A percentile compares a stretch with the other conserved stretches of the same genome.
Conservation (phyloP, 768 basidiomycete genomes). For the Lentinula boryana region DNA sequence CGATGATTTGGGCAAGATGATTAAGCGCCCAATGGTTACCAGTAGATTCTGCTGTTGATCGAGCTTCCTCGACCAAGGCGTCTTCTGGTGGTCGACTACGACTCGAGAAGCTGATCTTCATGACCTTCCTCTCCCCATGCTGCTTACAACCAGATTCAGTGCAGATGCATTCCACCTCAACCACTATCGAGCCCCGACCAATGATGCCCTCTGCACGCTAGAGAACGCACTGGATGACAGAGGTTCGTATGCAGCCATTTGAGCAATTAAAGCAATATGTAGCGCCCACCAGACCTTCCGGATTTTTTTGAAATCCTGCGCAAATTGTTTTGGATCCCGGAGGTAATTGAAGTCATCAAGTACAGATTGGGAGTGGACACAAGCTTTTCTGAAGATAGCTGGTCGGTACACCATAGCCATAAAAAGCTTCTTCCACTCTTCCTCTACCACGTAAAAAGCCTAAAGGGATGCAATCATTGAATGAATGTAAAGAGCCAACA, state of each 20-base stretch:
- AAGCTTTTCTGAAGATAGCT: neutral
- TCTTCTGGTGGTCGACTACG: neutral
- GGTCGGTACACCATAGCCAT: neutral
- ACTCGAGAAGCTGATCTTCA: neutral
- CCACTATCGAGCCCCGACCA: neutral
- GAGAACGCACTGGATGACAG: neutral
- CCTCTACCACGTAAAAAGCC: neutral
- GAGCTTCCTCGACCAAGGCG: neutral
- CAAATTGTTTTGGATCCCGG: neutral
- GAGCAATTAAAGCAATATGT: neutral
- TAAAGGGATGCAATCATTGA: neutral
- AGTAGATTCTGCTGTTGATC: neutral
- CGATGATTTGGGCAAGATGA: neutral
- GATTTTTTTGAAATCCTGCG: too few relatives aligned
- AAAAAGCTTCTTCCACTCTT: neutral
- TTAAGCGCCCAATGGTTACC: neutral
- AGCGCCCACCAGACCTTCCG: neutral
- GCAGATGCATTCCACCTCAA: neutral
- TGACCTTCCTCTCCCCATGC: neutral
- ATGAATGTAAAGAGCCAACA: neutral
- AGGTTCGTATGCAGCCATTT: neutral
- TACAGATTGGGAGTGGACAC: neutral
- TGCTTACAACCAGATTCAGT: neutral
- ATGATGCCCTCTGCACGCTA: neutral
- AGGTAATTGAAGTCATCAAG: neutral